Evolutionary conservation across 345 rosid genomes (phyloP), one percentile per base, ranked within the genome.

Genomic region (Hibiscus syriacus): DNA sequence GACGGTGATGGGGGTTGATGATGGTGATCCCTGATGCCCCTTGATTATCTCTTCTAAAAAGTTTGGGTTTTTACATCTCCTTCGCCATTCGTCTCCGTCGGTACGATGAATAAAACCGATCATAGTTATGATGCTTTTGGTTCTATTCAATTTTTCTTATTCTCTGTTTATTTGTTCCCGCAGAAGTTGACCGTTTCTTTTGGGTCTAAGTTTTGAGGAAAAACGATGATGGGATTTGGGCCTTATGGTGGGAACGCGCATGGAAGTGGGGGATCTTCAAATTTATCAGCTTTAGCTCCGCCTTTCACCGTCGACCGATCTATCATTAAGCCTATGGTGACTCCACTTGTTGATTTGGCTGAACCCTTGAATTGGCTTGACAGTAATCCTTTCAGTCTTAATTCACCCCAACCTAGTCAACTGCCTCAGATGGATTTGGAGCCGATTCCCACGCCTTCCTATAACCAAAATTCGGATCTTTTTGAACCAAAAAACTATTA

Each of bases 231-330:
- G 81, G 82, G 78, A 67, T 70, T 63, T 62, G 83, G 80, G 57
- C 60, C 59, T 69, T 71, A 69, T 53, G 81, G 41, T n/a, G 43
- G 72, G 16, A 68, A 29, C 26, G n/a, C 9, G 19, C 6, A 65
- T 68, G 84, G 80, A 65, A 81, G n/a, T n/a, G n/a, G 83, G 71
- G 81, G 80, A 43, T 74, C 82, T 36, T 83, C 84, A 6, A 82
- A 78, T 74, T 77, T 86, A 67, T 83, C 90, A 3, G 74, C 87
- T 68, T 75, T 72, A 69, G 90, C 90, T 59, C 86, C 84, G 3
- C 90, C 90, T 29, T 86, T 86, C 52, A 81, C 83, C 2, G 87
- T 82, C 20, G 81, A 77, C 23, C 74, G 82, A 26, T 75, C 81
- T 22, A 60, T 54, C 3, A 54, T 67, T 2, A 80, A 74, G 69